phyloP scores from a whole-genome alignment of 768 basidiomycete genomes.

The Tylopilus subfusipes region DNA sequence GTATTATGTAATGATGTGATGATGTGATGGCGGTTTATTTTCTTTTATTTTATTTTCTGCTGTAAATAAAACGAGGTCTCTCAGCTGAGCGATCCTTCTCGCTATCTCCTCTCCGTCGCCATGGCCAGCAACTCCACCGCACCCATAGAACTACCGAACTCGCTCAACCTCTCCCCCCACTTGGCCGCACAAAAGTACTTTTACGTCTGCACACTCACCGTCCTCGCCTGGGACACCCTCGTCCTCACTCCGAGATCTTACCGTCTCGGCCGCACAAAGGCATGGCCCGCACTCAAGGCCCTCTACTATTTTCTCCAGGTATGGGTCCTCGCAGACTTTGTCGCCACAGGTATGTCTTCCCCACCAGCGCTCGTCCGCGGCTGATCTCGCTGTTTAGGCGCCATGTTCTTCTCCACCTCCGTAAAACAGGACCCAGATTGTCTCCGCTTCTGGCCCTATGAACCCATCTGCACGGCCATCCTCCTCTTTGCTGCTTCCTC shows the following conservation, averaged over 20 bases:
- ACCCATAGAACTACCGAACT: slow-evolving; percentile 45
- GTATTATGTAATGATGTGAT: slow-evolving; percentile 23
- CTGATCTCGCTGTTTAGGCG: slow-evolving; percentile 42
- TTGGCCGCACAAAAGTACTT: slow-evolving; percentile 87
- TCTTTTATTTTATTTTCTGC: no score
- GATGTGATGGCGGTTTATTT: slow-evolving; percentile 1
- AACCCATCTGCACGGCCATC: slow-evolving; percentile 81
- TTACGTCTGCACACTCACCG: slow-evolving; percentile 84
- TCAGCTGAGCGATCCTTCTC: background rate
- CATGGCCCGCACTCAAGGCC: slow-evolving; percentile 76
- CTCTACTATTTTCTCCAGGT: slow-evolving; percentile 71
- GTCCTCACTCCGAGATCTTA: slow-evolving; percentile 79
- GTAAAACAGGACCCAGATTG: slow-evolving; percentile 56
- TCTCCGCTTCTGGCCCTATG: slow-evolving; percentile 73
- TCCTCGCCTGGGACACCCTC: slow-evolving; percentile 87
- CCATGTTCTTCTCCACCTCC: slow-evolving; percentile 80
- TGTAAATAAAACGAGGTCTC: background rate
- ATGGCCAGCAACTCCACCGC: slow-evolving; percentile 18
- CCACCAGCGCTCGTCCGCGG: background rate
- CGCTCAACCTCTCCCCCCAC: slow-evolving; percentile 72
- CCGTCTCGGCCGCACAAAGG: slow-evolving; percentile 56
- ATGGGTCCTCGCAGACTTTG: slow-evolving; percentile 79
- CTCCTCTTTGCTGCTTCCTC: slow-evolving; percentile 68
- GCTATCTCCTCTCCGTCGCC: background rate
- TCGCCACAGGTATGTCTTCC: slow-evolving; percentile 55